Evolutionary conservation across 345 rosid species (phyloP), one percentile per base, ranked within the genome.

Genomic region (Geranium rotundifolium): DNA sequence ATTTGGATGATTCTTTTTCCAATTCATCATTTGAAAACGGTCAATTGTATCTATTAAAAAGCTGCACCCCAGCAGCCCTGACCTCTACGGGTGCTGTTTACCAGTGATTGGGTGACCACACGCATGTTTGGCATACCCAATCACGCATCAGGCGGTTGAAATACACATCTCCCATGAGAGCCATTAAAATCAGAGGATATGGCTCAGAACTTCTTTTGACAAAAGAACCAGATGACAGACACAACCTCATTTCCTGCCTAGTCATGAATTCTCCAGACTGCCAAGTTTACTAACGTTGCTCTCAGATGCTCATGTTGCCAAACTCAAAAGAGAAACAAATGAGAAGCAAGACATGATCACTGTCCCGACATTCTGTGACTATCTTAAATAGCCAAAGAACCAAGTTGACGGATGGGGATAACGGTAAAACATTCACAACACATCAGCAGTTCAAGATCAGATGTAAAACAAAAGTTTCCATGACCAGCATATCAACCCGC

Each of bases 401-500:
- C 74, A 65, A 54, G 54, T 56, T 68, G 71, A 60, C 56, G 61
- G 63, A 65, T 7, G 12, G 14, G 52, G 60, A 50, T 74, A 64
- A 80, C 19, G 54, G 65, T 69, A 72, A 81, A 60, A 64, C 73
- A 79, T 71, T 73, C 73, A 73, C 29, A 68, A 72, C 64, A 77
- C 61, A 71, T 72, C 76, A 23, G 73, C 74, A 70, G 68, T 66
- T 65, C 80, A 79, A 81, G 81, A 76, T 84, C 77, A 74, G 71
- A 73, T 55, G 82, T 64, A 62, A 69, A 82, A 69, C 63, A 79
- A 83, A 76, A 84, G 74, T 80, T 78, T 83, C 84, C 84, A 83
- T 72, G 84, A 79, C 83, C 82, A 76, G 88, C 90, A 83, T 73
- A 79, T 84, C 84, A 78, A 84, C 63, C 90, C 79, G 72, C 85